Base-by-base conservation (phyloP, 345 rosid genomes). In the Pistacia atlantica region DNA sequence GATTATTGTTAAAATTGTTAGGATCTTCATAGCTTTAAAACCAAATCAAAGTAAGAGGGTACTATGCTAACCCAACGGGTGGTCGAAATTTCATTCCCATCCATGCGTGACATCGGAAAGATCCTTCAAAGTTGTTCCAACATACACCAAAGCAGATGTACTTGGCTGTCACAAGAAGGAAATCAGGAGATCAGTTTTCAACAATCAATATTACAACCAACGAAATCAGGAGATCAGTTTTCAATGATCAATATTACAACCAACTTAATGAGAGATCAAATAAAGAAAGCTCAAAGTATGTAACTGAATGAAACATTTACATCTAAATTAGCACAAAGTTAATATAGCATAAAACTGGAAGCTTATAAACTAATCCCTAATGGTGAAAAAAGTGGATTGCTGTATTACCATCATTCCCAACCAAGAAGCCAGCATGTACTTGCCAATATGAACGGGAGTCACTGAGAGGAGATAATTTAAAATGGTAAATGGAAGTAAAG, bases 381-480 rank as follows among this genome's bases (percentile, higher is more conserved):
- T 18, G 6, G 22, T n/a, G 1, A 64, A 63, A 31, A 62, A 28
- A 49, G 25, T 33, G 28, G 60, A 16, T 25, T 17, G 68, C 35
- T 42, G 28, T 3, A 52, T 59, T 86, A 89, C 92, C 92, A 87
- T 86, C 88, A 87, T 84, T 77, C 90, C 90, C 58, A 87, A 80
- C 89, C 87, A 83, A 33, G 92, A 79, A 69, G 89, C 90, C 67
- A 86, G 82, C 76, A 83, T 75, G 82, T 83, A 89, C 20, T 86
- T 84, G 79, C 86, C 83, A 46, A 86, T n/a, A 71, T 74, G 75
- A 78, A 87, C 80, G 8, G 92, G 90, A 37, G 90, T 87, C 69
- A 89, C 89, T 12, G 90, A 84, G 52, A 89, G 81, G 70, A 87
- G 84, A 81, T 86, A 89, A 65, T 89, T 89, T 89, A 89, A 74